A percentile compares a stretch with the other conserved stretches of the same genome.
phyloP scores from a whole-genome alignment of 2,329 filamentous ascomycete species.

The Pleomassaria siparia region DNA sequence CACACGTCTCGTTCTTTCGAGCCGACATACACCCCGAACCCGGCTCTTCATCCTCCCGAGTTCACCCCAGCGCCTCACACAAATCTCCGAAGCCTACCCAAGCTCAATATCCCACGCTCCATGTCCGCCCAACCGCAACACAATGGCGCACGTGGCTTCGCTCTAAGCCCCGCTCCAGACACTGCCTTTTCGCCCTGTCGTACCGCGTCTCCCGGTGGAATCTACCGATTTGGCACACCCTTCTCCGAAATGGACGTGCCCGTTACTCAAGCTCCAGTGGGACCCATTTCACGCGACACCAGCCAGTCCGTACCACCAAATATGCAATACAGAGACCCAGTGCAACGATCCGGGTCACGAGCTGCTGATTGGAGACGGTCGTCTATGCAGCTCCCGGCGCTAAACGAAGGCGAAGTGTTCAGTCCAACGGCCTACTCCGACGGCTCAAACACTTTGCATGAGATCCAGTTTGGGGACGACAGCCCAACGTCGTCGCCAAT shows the following conservation, averaged over 20 bases:
- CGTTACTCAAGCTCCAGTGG: constrained; percentile 66
- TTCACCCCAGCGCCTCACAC: constrained; percentile 49
- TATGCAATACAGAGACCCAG: constrained; percentile 72
- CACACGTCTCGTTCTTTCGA: constrained; percentile 35
- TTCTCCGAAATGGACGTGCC: constrained; percentile 91
- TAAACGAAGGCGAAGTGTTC: constrained; percentile 64
- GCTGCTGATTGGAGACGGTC: constrained; percentile 60
- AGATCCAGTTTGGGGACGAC: constrained; percentile 35
- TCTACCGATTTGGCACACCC: constrained; percentile 80
- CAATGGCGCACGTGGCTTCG: constrained; percentile 27
- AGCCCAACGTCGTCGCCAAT: constrained; percentile 37
- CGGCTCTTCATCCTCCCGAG: constrained; percentile 41
- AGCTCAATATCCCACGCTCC: constrained; percentile 53
- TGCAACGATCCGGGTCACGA: constrained; percentile 49
- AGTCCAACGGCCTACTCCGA: constrained; percentile 32
- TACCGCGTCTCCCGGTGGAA: constrained; percentile 57
- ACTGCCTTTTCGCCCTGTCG: constrained; percentile 50
- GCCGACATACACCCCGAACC: constrained; percentile 28
- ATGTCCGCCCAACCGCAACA: constrained; percentile 36
- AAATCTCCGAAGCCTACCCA: constrained; percentile 59
- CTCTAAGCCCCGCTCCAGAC: constrained; percentile 32
- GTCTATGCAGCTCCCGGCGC: constrained; percentile 69
- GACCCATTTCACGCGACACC: constrained; percentile 72
- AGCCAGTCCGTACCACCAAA: constrained; percentile 93
- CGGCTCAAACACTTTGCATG: constrained; percentile 38